Evolutionary conservation across 1,284 basidiomycete genomes (phyloP).

Genomic region (Ustilago shanxiensis): DNA sequence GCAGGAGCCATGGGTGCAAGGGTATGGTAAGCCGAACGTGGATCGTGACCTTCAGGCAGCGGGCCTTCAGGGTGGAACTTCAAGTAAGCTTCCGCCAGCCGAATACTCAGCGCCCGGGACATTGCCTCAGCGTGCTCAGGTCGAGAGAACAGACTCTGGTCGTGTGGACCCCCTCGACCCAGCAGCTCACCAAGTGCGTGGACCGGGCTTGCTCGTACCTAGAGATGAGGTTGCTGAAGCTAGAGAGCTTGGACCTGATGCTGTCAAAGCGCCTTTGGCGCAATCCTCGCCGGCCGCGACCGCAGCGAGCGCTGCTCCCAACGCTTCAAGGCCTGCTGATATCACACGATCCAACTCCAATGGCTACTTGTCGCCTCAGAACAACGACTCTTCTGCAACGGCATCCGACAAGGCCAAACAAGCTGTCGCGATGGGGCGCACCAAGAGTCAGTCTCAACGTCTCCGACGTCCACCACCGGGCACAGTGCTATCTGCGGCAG

Average conservation of each 20-base stretch:
- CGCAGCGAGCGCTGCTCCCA: constrained; percentile 6
- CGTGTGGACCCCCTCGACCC: constrained; percentile 54
- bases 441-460: constrained; percentile 55
- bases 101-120: constrained; percentile 32
- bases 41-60: constrained; percentile 33
- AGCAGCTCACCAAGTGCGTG: constrained; percentile 49
- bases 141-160: constrained; percentile 51
- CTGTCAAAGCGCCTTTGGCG: constrained; percentile 40
- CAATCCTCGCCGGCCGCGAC: neutral
- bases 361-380: constrained; percentile 12
- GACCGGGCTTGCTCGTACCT: constrained; percentile 52
- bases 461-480: constrained; percentile 60
- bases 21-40: constrained; percentile 30
- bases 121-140: constrained; percentile 47
- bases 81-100: constrained; percentile 20
- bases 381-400: constrained; percentile 2
- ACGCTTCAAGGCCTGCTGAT: neutral
- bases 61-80: neutral
- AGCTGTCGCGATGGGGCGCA: constrained; percentile 51
- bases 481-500: constrained; percentile 56
- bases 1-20: constrained; percentile 48
- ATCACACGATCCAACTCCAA: constrained; percentile 15
- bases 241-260: constrained; percentile 24
- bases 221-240: constrained; percentile 55
- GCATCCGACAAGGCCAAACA: constrained; percentile 41